phyloP scores from a whole-genome alignment of 192 early-diverging fungal genomes.

The Backusella sp. region DNA sequence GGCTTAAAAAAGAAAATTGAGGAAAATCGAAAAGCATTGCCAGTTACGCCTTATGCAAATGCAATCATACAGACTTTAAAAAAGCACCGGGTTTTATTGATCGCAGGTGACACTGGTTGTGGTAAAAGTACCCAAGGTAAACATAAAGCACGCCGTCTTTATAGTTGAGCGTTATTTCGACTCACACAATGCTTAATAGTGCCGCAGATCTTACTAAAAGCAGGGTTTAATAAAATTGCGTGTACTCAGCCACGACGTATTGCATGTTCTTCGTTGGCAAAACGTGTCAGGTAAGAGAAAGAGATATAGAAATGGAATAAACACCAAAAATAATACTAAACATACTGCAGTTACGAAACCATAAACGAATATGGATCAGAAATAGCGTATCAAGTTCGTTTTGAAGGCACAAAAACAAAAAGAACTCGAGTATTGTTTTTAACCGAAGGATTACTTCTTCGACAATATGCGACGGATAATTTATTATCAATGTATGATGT shows the following conservation, averaged over 20 bases:
- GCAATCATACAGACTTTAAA: slow-evolving; percentile 57
- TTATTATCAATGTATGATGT: slow-evolving; percentile 62
- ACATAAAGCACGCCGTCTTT: too few species aligned
- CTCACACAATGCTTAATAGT: slow-evolving; percentile 33
- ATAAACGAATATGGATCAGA: slow-evolving; percentile 64
- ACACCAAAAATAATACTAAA: not conserved
- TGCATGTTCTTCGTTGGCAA: slow-evolving; percentile 58
- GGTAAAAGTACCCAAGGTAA: slow-evolving; percentile 62
- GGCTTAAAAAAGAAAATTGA: slow-evolving; percentile 43
- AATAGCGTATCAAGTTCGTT: slow-evolving; percentile 66
- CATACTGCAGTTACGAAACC: slow-evolving; percentile 48
- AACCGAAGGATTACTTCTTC: slow-evolving; percentile 70
- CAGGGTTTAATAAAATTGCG: slow-evolving; percentile 67
- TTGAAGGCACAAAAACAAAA: slow-evolving; percentile 55
- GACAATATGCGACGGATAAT: slow-evolving; percentile 66
- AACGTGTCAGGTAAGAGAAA: slow-evolving; percentile 47
- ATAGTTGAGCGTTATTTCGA: too few species aligned
- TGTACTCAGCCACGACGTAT: slow-evolving; percentile 93
- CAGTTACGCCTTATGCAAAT: slow-evolving; percentile 61
- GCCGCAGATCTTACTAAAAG: slow-evolving; percentile 84
- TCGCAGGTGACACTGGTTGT: slow-evolving; percentile 74
- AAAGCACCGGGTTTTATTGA: slow-evolving; percentile 58
- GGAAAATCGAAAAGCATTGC: slow-evolving; percentile 55
- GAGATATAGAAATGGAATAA: not conserved
- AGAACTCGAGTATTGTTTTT: slow-evolving; percentile 70